Evolutionary conservation across 129 eudicot genomes (phyloP), one percentile per base, ranked within the genome.

Genomic region (Ambrosia trifida): DNA sequence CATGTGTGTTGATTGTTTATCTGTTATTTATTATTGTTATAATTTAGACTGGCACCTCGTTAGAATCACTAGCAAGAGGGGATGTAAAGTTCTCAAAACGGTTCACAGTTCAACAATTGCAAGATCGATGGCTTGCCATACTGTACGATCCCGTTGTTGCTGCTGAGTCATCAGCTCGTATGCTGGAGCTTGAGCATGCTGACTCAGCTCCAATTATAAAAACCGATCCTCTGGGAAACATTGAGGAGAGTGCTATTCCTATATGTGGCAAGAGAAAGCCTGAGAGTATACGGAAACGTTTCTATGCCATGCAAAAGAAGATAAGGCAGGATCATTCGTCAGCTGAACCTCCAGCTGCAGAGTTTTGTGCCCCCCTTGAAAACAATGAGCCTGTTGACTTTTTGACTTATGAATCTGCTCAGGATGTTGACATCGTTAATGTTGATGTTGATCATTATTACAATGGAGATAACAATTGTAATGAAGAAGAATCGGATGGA

Each of bases 61-160:
- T 89, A 78, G 96, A 89, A 83, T 78, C 95, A 45, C 85, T 93
- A 66, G 84, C 89, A 20, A 85, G 75, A 78, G 94, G 91, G 32
- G 96, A 84, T 11, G 88, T 83, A 44, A 79, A 82, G 45, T 87
- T 89, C 68, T 89, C 98, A 28, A 83, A 56, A 49, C 77, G 73
- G 70, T 89, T 72, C 79, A 83, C 92, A 4, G 11, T 78, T 65
- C 74, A 87, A 64, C 87, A 93, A 72, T 76, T 83, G 46, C 82
- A 74, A 69, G 86, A 89, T 57, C 88, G 87, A 59, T 93, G 96
- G 90, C 82, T 72, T 79, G 82, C 90, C 58, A 80, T 85, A 30
- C 87, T 80, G 38, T 83, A 89, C 43, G 85, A 89, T 66, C 90
- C 85, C 0, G 63, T 51, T 64, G 81, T 83, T 74, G 76, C 92